Evolutionary conservation across 2,329 filamentous ascomycete species (phyloP).

Genomic region (Neonectria sp.): DNA sequence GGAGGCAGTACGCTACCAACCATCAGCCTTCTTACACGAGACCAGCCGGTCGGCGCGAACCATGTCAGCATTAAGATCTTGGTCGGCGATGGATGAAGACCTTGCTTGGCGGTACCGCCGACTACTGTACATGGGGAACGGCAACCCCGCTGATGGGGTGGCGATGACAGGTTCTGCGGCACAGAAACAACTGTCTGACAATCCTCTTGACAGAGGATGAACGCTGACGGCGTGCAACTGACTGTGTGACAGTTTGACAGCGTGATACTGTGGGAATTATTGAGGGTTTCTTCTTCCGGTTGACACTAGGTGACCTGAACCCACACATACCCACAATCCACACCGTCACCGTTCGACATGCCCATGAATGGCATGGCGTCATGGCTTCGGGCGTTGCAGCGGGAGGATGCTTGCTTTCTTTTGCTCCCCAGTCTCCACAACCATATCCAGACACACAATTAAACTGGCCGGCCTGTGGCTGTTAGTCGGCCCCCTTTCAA

Average conservation of each 20-base stretch:
- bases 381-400: constrained; percentile 27
- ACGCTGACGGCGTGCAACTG: neutral
- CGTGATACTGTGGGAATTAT: neutral
- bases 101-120: neutral
- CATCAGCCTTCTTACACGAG: constrained; percentile 7
- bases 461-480: neutral
- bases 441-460: constrained; percentile 4
- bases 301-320: neutral
- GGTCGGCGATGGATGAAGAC: constrained; percentile 7
- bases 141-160: neutral
- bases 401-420: constrained; percentile 13
- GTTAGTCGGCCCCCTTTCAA: constrained; percentile 6
- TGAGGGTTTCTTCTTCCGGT: neutral
- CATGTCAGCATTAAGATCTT: constrained; percentile 4
- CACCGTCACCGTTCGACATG: constrained; percentile 9
- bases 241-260: neutral
- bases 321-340: neutral
- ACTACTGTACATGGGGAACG: neutral
- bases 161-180: neutral
- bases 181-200: constrained; percentile 1
- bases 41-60: constrained; percentile 2
- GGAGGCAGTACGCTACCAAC: neutral
- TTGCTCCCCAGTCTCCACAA: constrained; percentile 13
- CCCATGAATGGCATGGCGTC: constrained; percentile 23
- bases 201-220: neutral